Conservation (phyloP, 2,329 filamentous ascomycete genomes). For the Sclerotinia borealis region DNA sequence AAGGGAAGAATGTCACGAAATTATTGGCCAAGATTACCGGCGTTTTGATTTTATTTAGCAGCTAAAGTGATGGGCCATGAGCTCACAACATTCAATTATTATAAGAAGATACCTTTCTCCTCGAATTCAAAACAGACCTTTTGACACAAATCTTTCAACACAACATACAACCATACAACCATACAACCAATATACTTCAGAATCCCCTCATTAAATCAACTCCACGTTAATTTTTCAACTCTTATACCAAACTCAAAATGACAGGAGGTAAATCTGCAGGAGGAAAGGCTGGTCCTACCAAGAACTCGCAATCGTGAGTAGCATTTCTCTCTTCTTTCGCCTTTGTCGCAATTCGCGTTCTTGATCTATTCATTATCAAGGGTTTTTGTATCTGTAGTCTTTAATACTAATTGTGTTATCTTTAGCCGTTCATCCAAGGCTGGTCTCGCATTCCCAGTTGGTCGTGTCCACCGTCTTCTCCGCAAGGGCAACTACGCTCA, state of each 20-base stretch:
- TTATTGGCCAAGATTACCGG: too few species aligned
- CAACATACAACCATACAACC: too few species aligned
- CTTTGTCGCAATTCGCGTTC: slow-evolving; percentile 34
- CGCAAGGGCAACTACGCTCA: slow-evolving; percentile 99
- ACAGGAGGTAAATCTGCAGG: slow-evolving; percentile 96
- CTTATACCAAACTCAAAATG: slow-evolving; percentile 68
- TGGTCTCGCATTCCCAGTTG: slow-evolving; percentile 96
- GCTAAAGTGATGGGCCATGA: too few species aligned
- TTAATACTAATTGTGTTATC: slow-evolving; percentile 10
- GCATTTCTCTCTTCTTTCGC: slow-evolving; percentile 9
- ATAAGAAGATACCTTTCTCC: too few species aligned
- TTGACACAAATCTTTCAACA: background rate
- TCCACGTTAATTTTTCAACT: slow-evolving; percentile 20
- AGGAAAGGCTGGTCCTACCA: slow-evolving; percentile 98
- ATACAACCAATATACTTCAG: too few species aligned
- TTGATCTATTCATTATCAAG: background rate
- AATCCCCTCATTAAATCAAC: background rate
- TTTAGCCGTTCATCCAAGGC: slow-evolving; percentile 95
- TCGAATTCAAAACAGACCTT: too few species aligned
- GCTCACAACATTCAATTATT: too few species aligned
- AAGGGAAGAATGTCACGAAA: too few species aligned
- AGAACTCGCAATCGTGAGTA: slow-evolving; percentile 98
- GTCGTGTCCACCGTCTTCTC: slow-evolving; percentile 98
- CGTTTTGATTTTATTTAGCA: too few species aligned
- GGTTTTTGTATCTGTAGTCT: slow-evolving; percentile 42